Evolutionary conservation across 805 yeast species (phyloP).

Genomic region (Ogataea trehalophila): DNA sequence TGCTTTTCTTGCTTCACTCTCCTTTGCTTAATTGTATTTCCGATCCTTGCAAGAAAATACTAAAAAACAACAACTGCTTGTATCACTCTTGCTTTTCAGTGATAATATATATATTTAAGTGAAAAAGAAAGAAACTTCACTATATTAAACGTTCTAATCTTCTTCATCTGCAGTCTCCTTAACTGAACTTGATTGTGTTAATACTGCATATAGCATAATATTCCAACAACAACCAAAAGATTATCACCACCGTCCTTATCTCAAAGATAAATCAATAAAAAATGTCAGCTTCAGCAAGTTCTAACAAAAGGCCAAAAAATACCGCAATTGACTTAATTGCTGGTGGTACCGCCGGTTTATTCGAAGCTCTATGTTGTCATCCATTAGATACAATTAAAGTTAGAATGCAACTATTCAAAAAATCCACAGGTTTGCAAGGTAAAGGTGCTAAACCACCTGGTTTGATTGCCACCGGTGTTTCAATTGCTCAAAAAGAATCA

Average conservation of each 20-base stretch:
- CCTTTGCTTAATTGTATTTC: background rate
- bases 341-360: constrained; percentile 96
- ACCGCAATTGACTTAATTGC: constrained; percentile 70
- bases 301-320: constrained; percentile 28
- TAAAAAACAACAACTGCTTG: background rate
- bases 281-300: constrained; percentile 20
- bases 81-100: background rate
- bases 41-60: background rate
- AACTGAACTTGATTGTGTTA: too few relatives aligned
- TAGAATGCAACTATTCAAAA: constrained; percentile 87
- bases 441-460: constrained; percentile 68
- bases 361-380: constrained; percentile 97
- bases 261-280: background rate
- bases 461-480: constrained; percentile 73
- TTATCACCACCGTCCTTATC: background rate
- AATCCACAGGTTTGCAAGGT: constrained; percentile 41
- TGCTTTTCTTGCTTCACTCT: background rate
- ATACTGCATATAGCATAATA: too few relatives aligned
- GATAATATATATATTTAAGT: too few relatives aligned
- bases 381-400: constrained; percentile 98
- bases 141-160: background rate
- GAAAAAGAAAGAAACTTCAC: too few relatives aligned
- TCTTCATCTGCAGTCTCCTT: background rate
- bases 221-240: too few relatives aligned
- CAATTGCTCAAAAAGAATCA: constrained; percentile 75